A percentile compares a stretch with the other conserved stretches of the same genome.
These are phyloP conservation scores for Vitis amurensis DNA, from an alignment of 164 flowering plant species.

Conservation along the genomic window DNA sequence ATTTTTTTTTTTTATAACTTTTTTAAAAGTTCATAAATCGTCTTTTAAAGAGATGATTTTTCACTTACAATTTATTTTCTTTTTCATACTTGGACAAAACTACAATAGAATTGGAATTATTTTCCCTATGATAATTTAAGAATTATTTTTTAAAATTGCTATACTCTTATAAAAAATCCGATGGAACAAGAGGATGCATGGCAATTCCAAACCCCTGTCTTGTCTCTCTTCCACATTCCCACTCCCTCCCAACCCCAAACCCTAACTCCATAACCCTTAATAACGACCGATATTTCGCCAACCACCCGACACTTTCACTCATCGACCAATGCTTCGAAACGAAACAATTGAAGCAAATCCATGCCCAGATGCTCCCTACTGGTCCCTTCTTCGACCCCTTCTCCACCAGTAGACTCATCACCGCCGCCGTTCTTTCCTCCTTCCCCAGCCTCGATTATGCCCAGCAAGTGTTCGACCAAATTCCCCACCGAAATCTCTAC, in stretches of 20 bases:
- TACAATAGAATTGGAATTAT: no score
- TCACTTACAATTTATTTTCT: no score
- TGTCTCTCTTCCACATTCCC: conserved; percentile 16
- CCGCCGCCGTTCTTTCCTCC: conserved; percentile 29
- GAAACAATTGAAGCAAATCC: conserved; percentile 49
- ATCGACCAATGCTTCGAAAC: conserved; percentile 41
- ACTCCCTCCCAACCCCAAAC: not conserved
- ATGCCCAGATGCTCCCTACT: conserved; percentile 63
- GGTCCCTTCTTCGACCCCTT: conserved; percentile 58
- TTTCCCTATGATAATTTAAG: no score
- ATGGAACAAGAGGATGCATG: conserved; percentile 22
- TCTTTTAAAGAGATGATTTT: no score
- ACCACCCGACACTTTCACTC: conserved; percentile 30
- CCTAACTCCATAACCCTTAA: conserved; percentile 9
- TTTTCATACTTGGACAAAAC: no score
- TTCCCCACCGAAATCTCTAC: conserved; percentile 69
- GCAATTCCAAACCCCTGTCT: conserved; percentile 19
- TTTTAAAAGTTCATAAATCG: no score
- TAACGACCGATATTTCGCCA: conserved; percentile 22
- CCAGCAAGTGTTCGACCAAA: conserved; percentile 59
- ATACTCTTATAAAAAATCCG: no score
- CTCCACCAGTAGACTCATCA: conserved; percentile 52
- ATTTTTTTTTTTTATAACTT: no score
- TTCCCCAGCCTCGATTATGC: conserved; percentile 44
- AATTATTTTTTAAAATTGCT: no score